phyloP scores from a whole-genome alignment of 768 basidiomycete genomes.

The Kwoniella shandongensis region DNA sequence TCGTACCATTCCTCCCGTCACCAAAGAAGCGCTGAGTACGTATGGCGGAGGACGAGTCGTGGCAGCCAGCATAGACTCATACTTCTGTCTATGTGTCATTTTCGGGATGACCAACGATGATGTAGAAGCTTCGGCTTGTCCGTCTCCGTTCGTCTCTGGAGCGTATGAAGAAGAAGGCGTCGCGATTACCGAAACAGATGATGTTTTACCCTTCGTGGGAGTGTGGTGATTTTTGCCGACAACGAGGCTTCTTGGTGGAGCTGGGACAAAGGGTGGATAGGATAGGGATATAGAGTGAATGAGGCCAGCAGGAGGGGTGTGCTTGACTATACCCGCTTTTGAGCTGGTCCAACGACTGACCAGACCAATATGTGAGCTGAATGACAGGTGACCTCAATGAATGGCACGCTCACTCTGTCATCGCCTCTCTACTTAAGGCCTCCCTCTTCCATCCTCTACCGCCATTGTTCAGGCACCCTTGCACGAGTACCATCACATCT shows the following conservation, averaged over 20 bases:
- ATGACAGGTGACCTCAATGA: background rate
- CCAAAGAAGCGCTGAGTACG: slow-evolving; percentile 40
- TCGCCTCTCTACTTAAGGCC: slow-evolving; percentile 40
- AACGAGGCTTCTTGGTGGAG: slow-evolving; percentile 15
- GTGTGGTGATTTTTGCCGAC: slow-evolving; percentile 29
- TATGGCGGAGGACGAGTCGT: slow-evolving; percentile 42
- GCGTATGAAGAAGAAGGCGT: slow-evolving; percentile 5
- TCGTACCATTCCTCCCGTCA: slow-evolving; percentile 34
- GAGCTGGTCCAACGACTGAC: slow-evolving; percentile 42
- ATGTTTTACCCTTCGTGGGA: slow-evolving; percentile 19
- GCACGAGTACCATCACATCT: slow-evolving; percentile 33
- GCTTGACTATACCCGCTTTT: slow-evolving; percentile 27
- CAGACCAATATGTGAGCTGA: too few relatives aligned
- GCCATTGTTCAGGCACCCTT: slow-evolving; percentile 25
- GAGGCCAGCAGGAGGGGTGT: slow-evolving; percentile 39
- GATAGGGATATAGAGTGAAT: slow-evolving; percentile 43
- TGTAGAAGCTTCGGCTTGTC: background rate
- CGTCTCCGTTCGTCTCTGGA: background rate
- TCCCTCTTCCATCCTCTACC: slow-evolving; percentile 46
- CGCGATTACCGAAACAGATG: background rate
- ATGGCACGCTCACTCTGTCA: slow-evolving; percentile 42
- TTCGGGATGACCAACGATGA: slow-evolving; percentile 18
- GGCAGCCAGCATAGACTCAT: slow-evolving; percentile 40
- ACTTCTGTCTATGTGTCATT: slow-evolving; percentile 43
- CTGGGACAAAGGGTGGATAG: slow-evolving; percentile 37